Evolutionary conservation across 148 eudicot genomes (phyloP), one percentile per base, ranked within the genome.

Genomic region (Amaranthus cruentus): DNA sequence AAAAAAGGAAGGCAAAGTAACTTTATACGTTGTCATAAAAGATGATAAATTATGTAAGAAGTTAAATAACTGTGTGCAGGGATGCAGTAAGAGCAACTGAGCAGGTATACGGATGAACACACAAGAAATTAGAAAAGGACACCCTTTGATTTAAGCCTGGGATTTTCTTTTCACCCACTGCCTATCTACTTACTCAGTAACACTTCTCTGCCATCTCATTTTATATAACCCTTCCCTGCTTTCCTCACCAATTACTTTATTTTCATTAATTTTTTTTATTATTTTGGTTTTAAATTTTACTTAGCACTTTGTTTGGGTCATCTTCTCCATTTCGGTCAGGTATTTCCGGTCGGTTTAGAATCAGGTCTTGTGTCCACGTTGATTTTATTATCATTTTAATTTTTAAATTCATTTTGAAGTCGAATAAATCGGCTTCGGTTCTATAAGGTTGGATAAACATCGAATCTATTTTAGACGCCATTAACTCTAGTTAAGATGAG

Each of bases 21-120:
- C 62, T 57, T 47, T 15, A 65, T 56, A 74, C 48, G 18, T 55
- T 66, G 18, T 65, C 77, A 74, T 55, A 74, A 46, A 75, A 56
- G 77, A 75, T 75, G 38, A 28, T 28, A 28, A 28, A 28, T 18
- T 18, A 18, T 28, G 72, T 76, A 62, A 76, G 69, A 69, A 69
- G 78, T 76, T 76, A 60, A 50, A 59, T 76, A 76, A 75, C 77
- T 77, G 75, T 77, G 75, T 55, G 52, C 69, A 76, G 73, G 12
- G 43, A 48, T 69, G 60, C 73, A 76, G 78, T 58, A 74, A 47
- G n/a, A 9, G 47, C 7, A 44, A 70, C 38, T 28, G 62, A 14
- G 52, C 62, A 6, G n/a, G 73, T 12, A 42, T 49, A 48, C 18
- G 65, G 55, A 14, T 59, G 52, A 6, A 11, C 12, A 28, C 38